Evolutionary conservation across 2,329 filamentous ascomycete genomes (phyloP).

Genomic region (Aspergillus quadrilineatus): DNA sequence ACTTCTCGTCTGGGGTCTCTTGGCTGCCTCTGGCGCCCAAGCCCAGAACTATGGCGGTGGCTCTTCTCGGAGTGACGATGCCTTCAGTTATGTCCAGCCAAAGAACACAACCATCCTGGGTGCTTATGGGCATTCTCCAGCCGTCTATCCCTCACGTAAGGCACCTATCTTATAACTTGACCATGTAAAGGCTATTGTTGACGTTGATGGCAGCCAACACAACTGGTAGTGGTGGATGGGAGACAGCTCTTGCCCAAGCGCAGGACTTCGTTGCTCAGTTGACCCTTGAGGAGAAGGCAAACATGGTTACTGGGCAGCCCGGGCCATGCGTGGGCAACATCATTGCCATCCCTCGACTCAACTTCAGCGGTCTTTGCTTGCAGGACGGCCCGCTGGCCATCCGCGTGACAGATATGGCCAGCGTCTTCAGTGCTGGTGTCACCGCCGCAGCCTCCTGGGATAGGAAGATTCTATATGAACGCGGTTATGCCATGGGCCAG

Average conservation of each 20-base stretch:
- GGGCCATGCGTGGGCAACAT: slow-evolving; percentile 35
- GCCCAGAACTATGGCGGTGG: slow-evolving; percentile 1
- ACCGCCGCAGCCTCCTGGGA: slow-evolving; percentile 66
- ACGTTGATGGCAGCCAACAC: slow-evolving; percentile 15
- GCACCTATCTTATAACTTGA: background rate
- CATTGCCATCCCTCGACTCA: slow-evolving; percentile 29
- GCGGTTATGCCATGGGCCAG: slow-evolving; percentile 55
- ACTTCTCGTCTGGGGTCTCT: slow-evolving; percentile 1
- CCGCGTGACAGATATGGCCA: slow-evolving; percentile 66
- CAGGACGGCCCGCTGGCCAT: slow-evolving; percentile 52
- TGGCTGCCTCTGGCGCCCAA: background rate
- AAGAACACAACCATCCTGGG: slow-evolving; percentile 21
- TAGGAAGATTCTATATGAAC: slow-evolving; percentile 52
- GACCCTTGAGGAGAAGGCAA: slow-evolving; percentile 27
- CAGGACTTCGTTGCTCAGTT: slow-evolving; percentile 20
- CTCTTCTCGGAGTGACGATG: background rate
- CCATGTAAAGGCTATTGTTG: background rate
- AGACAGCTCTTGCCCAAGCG: slow-evolving; percentile 18
- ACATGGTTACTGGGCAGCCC: slow-evolving; percentile 28
- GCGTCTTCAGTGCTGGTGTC: slow-evolving; percentile 72
- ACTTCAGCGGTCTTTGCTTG: slow-evolving; percentile 31
- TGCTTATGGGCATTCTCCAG: slow-evolving; percentile 20
- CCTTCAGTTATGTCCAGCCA: slow-evolving; percentile 22
- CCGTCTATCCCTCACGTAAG: slow-evolving; percentile 23
- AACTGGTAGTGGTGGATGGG: slow-evolving; percentile 24